phyloP scores from a whole-genome alignment of 352 stramenopile genomes.

The Pythium graminicola region DNA sequence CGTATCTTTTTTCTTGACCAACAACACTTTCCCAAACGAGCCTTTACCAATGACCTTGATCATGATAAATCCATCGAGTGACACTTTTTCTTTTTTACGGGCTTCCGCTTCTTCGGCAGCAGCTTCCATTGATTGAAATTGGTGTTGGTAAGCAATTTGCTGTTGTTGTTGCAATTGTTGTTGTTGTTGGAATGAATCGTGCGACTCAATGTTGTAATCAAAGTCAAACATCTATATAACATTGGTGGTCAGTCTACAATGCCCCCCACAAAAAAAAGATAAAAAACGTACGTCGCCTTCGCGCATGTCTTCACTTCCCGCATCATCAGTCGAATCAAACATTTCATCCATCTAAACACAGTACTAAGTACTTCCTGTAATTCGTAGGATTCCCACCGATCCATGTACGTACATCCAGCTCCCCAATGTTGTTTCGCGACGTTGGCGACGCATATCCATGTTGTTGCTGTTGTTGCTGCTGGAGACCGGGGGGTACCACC shows the following conservation, averaged over 20 bases:
- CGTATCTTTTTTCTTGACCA: conserved; percentile 72
- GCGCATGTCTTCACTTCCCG: conserved; percentile 41
- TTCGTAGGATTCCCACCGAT: neutral
- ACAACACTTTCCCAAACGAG: conserved; percentile 89
- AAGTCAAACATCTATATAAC: conserved; percentile 59
- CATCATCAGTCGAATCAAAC: conserved; percentile 72
- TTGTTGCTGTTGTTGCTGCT: conserved; percentile 20
- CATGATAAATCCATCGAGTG: conserved; percentile 73
- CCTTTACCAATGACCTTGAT: conserved; percentile 89
- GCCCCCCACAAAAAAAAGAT: neutral
- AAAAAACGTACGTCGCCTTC: conserved; percentile 40
- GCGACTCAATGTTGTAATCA: conserved; percentile 58
- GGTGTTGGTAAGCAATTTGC: conserved; percentile 39
- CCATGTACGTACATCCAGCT: conserved; percentile 53
- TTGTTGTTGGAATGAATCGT: conserved; percentile 35
- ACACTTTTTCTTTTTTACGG: conserved; percentile 75
- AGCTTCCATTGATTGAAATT: conserved; percentile 27
- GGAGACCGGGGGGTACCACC: conserved; percentile 41
- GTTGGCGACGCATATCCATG: conserved; percentile 11
- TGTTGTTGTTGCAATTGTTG: conserved; percentile 44
- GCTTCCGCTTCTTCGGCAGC: conserved; percentile 31
- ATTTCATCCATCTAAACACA: conserved; percentile 58
- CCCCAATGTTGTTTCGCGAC: conserved; percentile 54
- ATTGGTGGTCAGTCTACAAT: neutral
- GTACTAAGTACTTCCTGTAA: neutral